Conservation (phyloP, 805 yeast genomes). For the Wickerhamomyces alni region DNA sequence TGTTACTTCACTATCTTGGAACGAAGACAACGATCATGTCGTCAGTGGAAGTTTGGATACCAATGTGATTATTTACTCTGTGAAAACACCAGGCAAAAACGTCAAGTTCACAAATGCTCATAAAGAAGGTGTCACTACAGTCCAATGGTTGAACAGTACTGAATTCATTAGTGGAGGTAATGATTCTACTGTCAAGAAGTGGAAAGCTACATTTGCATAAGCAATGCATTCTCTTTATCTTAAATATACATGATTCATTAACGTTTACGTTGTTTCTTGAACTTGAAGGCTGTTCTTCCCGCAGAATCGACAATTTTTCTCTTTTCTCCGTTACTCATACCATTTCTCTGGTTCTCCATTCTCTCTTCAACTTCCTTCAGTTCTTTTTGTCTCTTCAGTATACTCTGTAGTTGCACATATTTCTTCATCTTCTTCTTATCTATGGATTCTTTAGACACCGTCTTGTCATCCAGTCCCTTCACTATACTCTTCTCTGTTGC, state of each 20-base stretch:
- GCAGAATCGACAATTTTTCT: conserved; percentile 61
- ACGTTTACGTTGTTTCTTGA: conserved; percentile 75
- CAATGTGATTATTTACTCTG: conserved; percentile 72
- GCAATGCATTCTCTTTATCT: conserved; percentile 7
- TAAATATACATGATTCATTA: conserved; percentile 16
- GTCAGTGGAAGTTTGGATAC: conserved; percentile 85
- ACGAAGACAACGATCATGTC: conserved; percentile 60
- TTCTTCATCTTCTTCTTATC: conserved; percentile 55
- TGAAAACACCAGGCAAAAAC: conserved; percentile 70
- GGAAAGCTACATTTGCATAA: conserved; percentile 37
- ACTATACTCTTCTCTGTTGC: conserved; percentile 30
- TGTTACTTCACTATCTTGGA: conserved; percentile 77
- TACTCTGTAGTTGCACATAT: conserved; percentile 51
- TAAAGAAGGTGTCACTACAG: conserved; percentile 77
- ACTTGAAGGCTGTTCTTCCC: conserved; percentile 72
- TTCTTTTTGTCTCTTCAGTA: conserved; percentile 65
- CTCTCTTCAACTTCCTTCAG: conserved; percentile 61
- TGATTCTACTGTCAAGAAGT: conserved; percentile 74
- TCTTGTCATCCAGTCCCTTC: conserved; percentile 21
- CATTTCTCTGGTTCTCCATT: conserved; percentile 74
- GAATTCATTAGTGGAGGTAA: conserved; percentile 65
- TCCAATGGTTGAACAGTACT: conserved; percentile 54
- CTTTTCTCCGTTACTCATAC: conserved; percentile 87
- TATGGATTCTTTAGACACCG: conserved; percentile 31
- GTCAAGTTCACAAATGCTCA: conserved; percentile 75